These are phyloP conservation scores for Sporothrix humicola DNA, from an alignment of 2,329 filamentous ascomycete species.

Conservation along the genomic window DNA sequence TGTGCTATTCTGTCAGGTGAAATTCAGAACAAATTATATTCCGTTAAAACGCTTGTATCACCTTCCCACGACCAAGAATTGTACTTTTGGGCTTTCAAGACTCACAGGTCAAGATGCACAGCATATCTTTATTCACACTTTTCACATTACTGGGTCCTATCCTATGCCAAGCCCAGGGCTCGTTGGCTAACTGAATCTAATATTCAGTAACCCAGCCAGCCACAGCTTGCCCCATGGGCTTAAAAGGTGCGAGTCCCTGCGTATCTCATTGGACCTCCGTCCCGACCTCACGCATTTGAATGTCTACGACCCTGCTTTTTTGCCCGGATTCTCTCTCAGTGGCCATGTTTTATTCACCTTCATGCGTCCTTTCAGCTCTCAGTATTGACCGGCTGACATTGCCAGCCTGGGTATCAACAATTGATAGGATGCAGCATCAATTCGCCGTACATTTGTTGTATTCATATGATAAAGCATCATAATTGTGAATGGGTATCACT, in stretches of 20 bases:
- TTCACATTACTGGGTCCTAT: no score
- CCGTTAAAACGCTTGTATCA: no score
- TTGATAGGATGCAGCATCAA: no score
- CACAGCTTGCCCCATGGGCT: neutral
- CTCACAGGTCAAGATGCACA: neutral
- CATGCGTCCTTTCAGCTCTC: constrained; percentile 4
- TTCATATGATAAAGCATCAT: no score
- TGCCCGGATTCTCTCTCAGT: neutral
- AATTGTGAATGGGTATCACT: no score
- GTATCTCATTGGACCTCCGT: neutral
- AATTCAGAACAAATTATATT: no score
- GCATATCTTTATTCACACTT: neutral
- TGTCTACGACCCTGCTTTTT: neutral
- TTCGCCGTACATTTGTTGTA: no score
- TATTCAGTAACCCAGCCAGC: neutral
- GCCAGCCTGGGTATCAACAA: neutral
- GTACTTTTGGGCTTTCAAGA: no score
- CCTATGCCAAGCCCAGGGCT: neutral
- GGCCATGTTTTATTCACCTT: neutral
- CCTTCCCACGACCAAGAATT: no score
- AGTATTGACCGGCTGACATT: neutral
- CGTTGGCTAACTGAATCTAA: neutral
- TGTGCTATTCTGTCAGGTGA: neutral
- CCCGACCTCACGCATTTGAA: neutral
- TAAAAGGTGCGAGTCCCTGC: neutral